Base-by-base conservation (phyloP, 2,329 filamentous ascomycete genomes). In the Claviceps spartinae region DNA sequence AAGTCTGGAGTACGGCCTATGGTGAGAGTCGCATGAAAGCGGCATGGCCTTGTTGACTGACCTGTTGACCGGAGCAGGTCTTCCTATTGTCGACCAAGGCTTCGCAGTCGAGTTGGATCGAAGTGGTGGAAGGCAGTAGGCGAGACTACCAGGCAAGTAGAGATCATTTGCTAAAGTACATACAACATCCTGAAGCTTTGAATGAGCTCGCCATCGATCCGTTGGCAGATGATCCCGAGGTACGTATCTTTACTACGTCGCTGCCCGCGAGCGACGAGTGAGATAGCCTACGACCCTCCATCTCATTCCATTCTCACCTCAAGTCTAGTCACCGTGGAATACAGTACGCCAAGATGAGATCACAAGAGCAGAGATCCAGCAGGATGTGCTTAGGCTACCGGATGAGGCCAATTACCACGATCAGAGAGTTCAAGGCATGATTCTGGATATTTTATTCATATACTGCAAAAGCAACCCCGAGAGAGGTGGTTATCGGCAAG, bases 311-410 rank as follows among this genome's bases (percentile, higher is more conserved):
- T 18, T 47, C 53, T 53, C 9, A 54, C 51, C 41, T 20, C 16
- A 30, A 22, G 11, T 37, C 18, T 47, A 95, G 85, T 95, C 89
- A 52, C 90, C 90, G 22, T 97, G 91, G 90, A 83, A 87, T 64
- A 83, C 83, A n/a, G 74, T 93, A 37, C 84, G 88, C 46, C 79
- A 84, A 60, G 91, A 98, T 67, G 88, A 96, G 70, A 72, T 81
- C 47, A 78, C 94, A 37, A 81, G 91, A 56, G 81, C 83, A 49
- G 93, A 98, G 67, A 97, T 98, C 52, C 79, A 85, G 52, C 93
- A 97, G 69, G 93, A 98, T 70, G 90, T 98, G 18, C 86, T 93
- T 59, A 79, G 93, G 57, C 87, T 97, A 67, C 93, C 91, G 5
- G 93, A 96, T 60, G 90, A 93, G 61, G 79, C 81, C 47, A 94